Evolutionary conservation across 768 basidiomycete genomes (phyloP), one percentile per base, ranked within the genome.

Genomic region (Suillus cothurnatus): DNA sequence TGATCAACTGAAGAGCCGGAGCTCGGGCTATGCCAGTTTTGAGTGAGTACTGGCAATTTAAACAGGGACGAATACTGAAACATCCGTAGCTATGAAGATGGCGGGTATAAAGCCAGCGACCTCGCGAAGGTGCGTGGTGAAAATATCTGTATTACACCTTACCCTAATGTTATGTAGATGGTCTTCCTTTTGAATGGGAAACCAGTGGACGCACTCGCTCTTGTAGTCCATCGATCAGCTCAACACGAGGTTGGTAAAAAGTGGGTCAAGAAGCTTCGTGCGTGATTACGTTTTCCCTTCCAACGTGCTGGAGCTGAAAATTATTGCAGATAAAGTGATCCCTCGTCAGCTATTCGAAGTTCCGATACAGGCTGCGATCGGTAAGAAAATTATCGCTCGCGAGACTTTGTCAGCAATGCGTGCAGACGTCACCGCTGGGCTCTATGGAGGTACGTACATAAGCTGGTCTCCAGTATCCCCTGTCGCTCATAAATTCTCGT

Each of bases 221-320:
- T 97, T 69, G 91, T 99, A 66, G 90, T 98, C 2, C 96, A 98
- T 76, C 85, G 88, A 26, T 93, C 91, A 15, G 85, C 84, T 26
- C 89, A 93, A 63, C 88, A 92, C 60, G 79, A 81, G 12, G 83
- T 96, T 45, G 97, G 90, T 2, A 82, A 88, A 61, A 81, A 81
- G 62, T 98, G 97, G 97, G 91, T 93, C 3, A 93, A 92, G 78
- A 95, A 97, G 76, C 86, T 99, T 62, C 92, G 95, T 95, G 71
- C 71, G 91, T 81, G 23, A 60, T 62, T 28, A 62, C 60, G 14
- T 61, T 63, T 55, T 17, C 41, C 55, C 41, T 11, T 50, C 55
- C 14, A 23, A 41, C 17, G 6, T 49, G 45, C 26, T 14, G 26
- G 50, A 34, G 23, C 41, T 47, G 14, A 43, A 38, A 53, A 23